Conservation (phyloP, 2,329 filamentous ascomycete genomes). For the Magnaporthiopsis incrustans region DNA sequence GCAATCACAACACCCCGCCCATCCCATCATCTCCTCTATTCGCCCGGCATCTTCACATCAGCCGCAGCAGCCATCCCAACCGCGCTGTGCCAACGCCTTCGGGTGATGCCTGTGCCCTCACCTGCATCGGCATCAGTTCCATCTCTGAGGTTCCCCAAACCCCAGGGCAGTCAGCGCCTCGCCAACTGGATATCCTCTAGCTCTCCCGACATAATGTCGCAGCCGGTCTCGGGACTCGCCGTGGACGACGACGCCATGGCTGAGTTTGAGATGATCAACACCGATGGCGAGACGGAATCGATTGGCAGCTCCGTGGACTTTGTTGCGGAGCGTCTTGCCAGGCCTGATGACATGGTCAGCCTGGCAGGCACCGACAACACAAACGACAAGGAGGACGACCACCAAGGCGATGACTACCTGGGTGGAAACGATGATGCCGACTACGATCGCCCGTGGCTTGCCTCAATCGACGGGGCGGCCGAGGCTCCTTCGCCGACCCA, state of each 20-base stretch:
- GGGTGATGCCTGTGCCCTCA: constrained; percentile 13
- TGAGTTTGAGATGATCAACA: constrained; percentile 50
- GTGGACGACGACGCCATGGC: constrained; percentile 53
- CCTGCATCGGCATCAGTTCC: constrained; percentile 35
- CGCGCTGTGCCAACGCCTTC: constrained; percentile 2
- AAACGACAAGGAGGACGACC: constrained; percentile 33
- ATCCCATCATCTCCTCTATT: not conserved
- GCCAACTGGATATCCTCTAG: constrained; percentile 53
- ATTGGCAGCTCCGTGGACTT: constrained; percentile 23
- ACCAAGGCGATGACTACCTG: constrained; percentile 33
- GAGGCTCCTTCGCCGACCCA: not conserved
- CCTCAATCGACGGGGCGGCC: not conserved
- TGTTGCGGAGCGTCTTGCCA: constrained; percentile 11
- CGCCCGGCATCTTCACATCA: not conserved
- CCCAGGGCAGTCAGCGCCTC: constrained; percentile 45
- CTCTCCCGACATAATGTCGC: constrained; percentile 48
- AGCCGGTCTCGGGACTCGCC: constrained; percentile 44
- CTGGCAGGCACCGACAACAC: constrained; percentile 26
- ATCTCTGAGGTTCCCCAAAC: constrained; percentile 47
- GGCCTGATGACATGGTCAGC: constrained; percentile 22
- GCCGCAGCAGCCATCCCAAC: not conserved
- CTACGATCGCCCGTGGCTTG: not conserved
- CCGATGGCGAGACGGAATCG: constrained; percentile 39
- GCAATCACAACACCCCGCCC: not conserved
- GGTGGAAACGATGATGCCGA: constrained; percentile 17